A percentile compares a stretch with the other conserved stretches of the same genome.
Conservation (phyloP, 148 eudicot species). For the Nepenthes mirabilis region DNA sequence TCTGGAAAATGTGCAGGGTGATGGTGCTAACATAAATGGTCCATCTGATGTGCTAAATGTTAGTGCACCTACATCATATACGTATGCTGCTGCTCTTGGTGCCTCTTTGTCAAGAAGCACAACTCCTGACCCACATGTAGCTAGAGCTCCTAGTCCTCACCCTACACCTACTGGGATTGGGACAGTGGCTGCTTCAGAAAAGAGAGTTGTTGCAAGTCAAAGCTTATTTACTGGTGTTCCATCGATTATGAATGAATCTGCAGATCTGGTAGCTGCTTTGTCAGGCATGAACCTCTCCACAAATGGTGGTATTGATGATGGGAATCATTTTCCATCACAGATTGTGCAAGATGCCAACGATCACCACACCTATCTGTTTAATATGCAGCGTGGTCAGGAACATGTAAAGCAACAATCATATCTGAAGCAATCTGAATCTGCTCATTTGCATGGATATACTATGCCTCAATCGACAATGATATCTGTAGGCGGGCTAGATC, state of each 20-base stretch:
- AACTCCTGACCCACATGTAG: constrained; percentile 82
- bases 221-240: constrained; percentile 45
- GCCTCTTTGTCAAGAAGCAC: constrained; percentile 80
- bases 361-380: constrained; percentile 35
- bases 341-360: constrained; percentile 34
- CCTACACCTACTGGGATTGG: constrained; percentile 87
- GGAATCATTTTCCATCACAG: constrained; percentile 26
- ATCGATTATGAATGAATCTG: constrained; percentile 33
- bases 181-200: constrained; percentile 39
- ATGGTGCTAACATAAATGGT: constrained; percentile 24
- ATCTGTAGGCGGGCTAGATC: constrained; percentile 25
- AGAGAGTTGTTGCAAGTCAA: constrained; percentile 31
- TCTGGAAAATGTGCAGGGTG: constrained; percentile 43
- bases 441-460: constrained; percentile 32
- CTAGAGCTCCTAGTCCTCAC: constrained; percentile 87
- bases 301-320: constrained; percentile 37
- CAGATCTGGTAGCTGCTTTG: constrained; percentile 60
- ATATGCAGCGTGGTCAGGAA: constrained; percentile 35
- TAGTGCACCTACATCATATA: constrained; percentile 43
- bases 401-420: constrained; percentile 35
- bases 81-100: constrained; percentile 88
- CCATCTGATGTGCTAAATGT: constrained; percentile 31
- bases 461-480: constrained; percentile 27
- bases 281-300: constrained; percentile 64
- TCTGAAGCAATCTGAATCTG: constrained; percentile 36